These are phyloP conservation scores for Macrolepiota fuliginosa DNA, from an alignment of 768 basidiomycete genomes.

Conservation along the genomic window DNA sequence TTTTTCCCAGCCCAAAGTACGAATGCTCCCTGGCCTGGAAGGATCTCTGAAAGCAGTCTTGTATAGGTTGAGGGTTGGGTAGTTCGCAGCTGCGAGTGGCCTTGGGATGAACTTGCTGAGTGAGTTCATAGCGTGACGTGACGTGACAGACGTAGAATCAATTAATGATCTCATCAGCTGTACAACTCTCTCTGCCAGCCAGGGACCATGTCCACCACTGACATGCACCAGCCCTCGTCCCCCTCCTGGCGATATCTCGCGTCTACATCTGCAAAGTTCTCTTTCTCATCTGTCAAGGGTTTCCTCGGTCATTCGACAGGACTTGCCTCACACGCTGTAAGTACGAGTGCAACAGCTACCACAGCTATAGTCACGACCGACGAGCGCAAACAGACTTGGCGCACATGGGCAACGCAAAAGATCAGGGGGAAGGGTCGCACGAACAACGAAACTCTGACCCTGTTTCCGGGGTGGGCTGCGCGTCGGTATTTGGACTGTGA, in stretches of 20 bases:
- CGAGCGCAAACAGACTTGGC: conserved; percentile 14
- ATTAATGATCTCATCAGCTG: not conserved
- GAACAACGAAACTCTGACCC: conserved; percentile 43
- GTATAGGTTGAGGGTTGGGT: not conserved
- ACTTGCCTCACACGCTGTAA: not conserved
- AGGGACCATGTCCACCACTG: not conserved
- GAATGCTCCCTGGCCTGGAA: conserved; percentile 34
- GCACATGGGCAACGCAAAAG: conserved; percentile 11
- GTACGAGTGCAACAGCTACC: not conserved
- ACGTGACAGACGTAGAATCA: not conserved
- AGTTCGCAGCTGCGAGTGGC: conserved; percentile 9
- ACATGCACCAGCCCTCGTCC: not conserved
- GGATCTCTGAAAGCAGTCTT: not conserved
- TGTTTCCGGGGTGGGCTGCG: conserved; percentile 85
- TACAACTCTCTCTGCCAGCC: too few species aligned
- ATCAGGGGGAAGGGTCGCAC: not conserved
- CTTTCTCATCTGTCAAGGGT: not conserved
- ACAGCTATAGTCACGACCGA: conserved; percentile 4
- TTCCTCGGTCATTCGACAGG: not conserved
- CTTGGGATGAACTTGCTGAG: not conserved
- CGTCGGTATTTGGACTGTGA: conserved; percentile 37
- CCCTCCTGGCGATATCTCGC: not conserved
- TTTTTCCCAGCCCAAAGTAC: conserved; percentile 63
- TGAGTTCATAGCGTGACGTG: not conserved
- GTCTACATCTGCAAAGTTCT: not conserved